phyloP scores from a whole-genome alignment of 768 basidiomycete species.

The Tulasnella sp. region DNA sequence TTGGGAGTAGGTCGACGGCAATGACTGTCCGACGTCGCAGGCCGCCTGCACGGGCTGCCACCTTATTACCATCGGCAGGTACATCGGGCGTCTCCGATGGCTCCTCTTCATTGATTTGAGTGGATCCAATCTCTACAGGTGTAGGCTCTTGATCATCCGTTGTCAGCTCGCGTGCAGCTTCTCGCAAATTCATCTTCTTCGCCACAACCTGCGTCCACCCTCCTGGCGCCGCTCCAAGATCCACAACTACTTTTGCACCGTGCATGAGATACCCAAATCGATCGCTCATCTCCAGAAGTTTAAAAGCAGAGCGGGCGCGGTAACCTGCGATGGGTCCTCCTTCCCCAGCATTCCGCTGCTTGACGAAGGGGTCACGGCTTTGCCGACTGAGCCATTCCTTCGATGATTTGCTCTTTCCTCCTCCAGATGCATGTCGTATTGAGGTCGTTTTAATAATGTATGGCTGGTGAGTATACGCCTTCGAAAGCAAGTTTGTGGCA shows the following conservation, averaged over 20 bases:
- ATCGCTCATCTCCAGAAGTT: constrained; percentile 70
- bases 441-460: too few relatives aligned
- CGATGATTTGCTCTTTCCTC: constrained; percentile 9
- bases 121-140: neutral
- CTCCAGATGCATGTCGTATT: too few relatives aligned
- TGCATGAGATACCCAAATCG: constrained; percentile 41
- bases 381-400: constrained; percentile 58
- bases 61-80: neutral
- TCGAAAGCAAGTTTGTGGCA: too few relatives aligned
- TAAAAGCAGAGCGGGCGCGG: constrained; percentile 85
- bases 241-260: constrained; percentile 51
- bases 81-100: neutral
- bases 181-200: constrained; percentile 38
- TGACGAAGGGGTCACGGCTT: constrained; percentile 59
- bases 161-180: neutral
- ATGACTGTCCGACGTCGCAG: constrained; percentile 30
- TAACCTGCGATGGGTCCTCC: constrained; percentile 30
- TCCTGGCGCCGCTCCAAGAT: constrained; percentile 87
- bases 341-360: constrained; percentile 31
- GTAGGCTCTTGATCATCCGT: neutral
- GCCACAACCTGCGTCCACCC: constrained; percentile 88
- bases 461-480: too few relatives aligned
- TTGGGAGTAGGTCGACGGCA: constrained; percentile 70
- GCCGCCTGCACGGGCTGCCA: constrained; percentile 21
- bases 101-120: neutral